Percentiles rank a stretch among this genome's conserved stretches.
Evolutionary conservation across 371 early-diverging fungal genomes (phyloP).

Genomic region (Saksenaea vasiformis): DNA sequence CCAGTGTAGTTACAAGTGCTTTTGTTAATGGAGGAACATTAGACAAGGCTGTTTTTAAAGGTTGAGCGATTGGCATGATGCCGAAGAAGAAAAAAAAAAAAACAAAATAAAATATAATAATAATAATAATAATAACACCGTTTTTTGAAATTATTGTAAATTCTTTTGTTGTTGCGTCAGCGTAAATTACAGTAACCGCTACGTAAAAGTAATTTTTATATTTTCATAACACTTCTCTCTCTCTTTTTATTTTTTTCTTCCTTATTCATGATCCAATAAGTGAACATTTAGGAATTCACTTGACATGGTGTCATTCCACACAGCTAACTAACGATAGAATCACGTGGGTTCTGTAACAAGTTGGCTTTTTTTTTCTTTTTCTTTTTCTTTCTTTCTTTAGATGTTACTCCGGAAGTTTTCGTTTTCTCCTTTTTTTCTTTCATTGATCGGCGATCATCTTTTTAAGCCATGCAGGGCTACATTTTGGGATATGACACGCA

Average conservation of each 20-base stretch:
- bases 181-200: too few species aligned
- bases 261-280: too few species aligned
- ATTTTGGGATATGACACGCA: not conserved
- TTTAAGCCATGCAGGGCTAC: not conserved
- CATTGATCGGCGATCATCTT: not conserved
- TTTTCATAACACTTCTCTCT: too few species aligned
- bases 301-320: slow-evolving; percentile 4
- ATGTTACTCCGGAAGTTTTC: not conserved
- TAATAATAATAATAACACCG: too few species aligned
- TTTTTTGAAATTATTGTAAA: too few species aligned
- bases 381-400: slow-evolving; percentile 9
- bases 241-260: too few species aligned
- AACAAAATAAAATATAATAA: not conserved
- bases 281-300: not conserved
- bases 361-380: slow-evolving; percentile 5
- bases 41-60: slow-evolving; percentile 24
- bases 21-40: slow-evolving; percentile 50
- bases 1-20: slow-evolving; percentile 30
- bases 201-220: too few species aligned
- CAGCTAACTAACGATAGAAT: too few species aligned
- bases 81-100: not conserved
- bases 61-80: slow-evolving; percentile 10
- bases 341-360: too few species aligned
- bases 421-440: slow-evolving; percentile 4
- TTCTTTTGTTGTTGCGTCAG: too few species aligned